phyloP scores from a whole-genome alignment of 257 asterid genomes.

The Solanum pimpinellifolium region DNA sequence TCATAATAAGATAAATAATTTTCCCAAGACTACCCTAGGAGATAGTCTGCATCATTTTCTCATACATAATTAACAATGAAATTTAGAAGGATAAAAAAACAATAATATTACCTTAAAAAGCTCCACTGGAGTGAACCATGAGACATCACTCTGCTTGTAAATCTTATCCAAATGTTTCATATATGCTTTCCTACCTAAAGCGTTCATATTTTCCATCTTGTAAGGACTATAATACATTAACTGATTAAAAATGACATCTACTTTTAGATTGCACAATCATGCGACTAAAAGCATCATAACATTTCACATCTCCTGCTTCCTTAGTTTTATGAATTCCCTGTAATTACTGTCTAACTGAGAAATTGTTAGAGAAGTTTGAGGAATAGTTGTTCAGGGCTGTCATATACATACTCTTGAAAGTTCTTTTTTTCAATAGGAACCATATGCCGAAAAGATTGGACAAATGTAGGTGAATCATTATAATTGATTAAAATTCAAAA shows the following conservation, averaged over 20 bases:
- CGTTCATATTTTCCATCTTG: not conserved
- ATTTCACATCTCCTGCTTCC: not conserved
- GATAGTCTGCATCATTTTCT: not conserved
- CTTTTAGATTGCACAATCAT: not conserved
- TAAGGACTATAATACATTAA: not conserved
- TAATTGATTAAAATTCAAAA: not conserved
- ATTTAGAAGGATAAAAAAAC: not conserved
- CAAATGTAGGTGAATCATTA: not conserved
- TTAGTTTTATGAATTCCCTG: not conserved
- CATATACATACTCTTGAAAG: not conserved
- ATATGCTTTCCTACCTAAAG: conserved; percentile 78
- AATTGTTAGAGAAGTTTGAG: not conserved
- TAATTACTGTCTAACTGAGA: not conserved
- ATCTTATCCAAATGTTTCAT: conserved; percentile 67
- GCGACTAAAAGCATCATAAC: not conserved
- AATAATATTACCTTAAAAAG: conserved; percentile 66
- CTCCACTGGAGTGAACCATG: conserved; percentile 99
- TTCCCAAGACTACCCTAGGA: not conserved
- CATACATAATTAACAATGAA: not conserved
- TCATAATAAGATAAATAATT: not conserved
- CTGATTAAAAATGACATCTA: not conserved
- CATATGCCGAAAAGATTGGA: not conserved
- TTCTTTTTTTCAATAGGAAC: not conserved
- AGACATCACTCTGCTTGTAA: conserved; percentile 78
- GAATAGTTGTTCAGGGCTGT: not conserved